Conservation (phyloP, 805 yeast species). For the Cyberlindnera xishuangbannaensis region DNA sequence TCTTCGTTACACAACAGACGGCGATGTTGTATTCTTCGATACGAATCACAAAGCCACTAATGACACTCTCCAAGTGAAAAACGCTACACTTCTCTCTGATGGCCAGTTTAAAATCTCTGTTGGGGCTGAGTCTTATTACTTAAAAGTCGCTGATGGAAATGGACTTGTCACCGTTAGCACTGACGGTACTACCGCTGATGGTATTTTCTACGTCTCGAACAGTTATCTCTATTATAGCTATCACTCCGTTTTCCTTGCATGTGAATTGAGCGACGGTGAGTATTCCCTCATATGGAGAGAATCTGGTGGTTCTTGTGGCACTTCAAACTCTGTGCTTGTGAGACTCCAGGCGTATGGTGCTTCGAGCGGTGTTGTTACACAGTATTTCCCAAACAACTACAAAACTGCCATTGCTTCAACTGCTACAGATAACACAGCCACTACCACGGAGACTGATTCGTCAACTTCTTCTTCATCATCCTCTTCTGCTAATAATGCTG, state of each 20-base stretch:
- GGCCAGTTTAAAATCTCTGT: slow-evolving; percentile 14
- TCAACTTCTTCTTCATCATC: slow-evolving; percentile 3
- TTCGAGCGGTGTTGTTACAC: slow-evolving; percentile 7
- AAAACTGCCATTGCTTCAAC: slow-evolving; percentile 18
- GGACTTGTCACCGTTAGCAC: slow-evolving; percentile 13
- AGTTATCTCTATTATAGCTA: slow-evolving; percentile 14
- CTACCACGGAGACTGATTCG: slow-evolving; percentile 15
- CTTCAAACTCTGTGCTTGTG: slow-evolving; percentile 20
- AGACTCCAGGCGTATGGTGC: slow-evolving; percentile 11
- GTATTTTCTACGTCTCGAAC: slow-evolving; percentile 13
- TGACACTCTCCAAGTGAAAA: slow-evolving; percentile 7
- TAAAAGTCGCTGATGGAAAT: slow-evolving; percentile 8
- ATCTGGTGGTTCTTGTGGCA: slow-evolving; percentile 16
- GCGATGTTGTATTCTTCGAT: slow-evolving; percentile 16
- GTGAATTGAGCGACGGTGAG: slow-evolving; percentile 9
- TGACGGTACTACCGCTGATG: slow-evolving; percentile 8
- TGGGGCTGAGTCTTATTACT: slow-evolving; percentile 3
- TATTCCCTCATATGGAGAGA: slow-evolving; percentile 21
- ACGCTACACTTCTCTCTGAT: slow-evolving; percentile 7
- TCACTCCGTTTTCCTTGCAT: slow-evolving; percentile 20
- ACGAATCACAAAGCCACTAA: slow-evolving; percentile 2
- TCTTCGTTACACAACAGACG: slow-evolving; percentile 10
- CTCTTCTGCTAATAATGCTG: slow-evolving; percentile 6
- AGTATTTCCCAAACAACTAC: slow-evolving; percentile 15
- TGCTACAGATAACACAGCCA: slow-evolving; percentile 17